Percentiles rank a stretch among this genome's conserved stretches.
phyloP scores from a whole-genome alignment of 352 stramenopile genomes.

The Elongisporangium prolatum region DNA sequence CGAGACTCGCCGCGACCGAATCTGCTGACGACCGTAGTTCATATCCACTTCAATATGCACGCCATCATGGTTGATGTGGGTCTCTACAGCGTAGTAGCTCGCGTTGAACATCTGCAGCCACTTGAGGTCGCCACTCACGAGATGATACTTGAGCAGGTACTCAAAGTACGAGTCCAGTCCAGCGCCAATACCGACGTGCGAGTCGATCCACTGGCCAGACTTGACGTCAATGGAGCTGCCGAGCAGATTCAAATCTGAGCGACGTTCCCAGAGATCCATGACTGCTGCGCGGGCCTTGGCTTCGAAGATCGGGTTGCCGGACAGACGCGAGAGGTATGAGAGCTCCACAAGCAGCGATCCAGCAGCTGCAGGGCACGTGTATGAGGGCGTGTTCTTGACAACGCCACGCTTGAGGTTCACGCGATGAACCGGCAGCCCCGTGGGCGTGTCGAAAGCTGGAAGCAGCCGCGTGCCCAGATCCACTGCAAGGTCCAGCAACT shows the following conservation, averaged over 20 bases:
- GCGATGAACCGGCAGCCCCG: slow-evolving; percentile 93
- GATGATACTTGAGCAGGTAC: slow-evolving; percentile 97
- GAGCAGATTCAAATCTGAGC: slow-evolving; percentile 86
- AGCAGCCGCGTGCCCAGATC: slow-evolving; percentile 95
- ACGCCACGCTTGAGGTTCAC: slow-evolving; percentile 90
- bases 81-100: slow-evolving; percentile 75
- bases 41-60: slow-evolving; percentile 88
- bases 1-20: slow-evolving; percentile 65
- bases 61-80: slow-evolving; percentile 66
- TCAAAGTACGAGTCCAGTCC: slow-evolving; percentile 98
- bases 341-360: slow-evolving; percentile 97
- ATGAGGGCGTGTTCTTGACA: slow-evolving; percentile 63
- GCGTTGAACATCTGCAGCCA: slow-evolving; percentile 92
- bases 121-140: slow-evolving; percentile 91
- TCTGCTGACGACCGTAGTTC: slow-evolving; percentile 49
- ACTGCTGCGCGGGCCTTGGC: slow-evolving; percentile 53
- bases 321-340: slow-evolving; percentile 89
- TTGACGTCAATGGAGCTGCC: slow-evolving; percentile 94
- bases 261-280: slow-evolving; percentile 69
- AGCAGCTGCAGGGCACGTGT: slow-evolving; percentile 94
- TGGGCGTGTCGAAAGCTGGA: slow-evolving; percentile 95
- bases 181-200: slow-evolving; percentile 83
- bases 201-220: slow-evolving; percentile 79
- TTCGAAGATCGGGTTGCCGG: slow-evolving; percentile 55
- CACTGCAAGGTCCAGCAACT: slow-evolving; percentile 91